Percentiles rank a stretch among this genome's conserved stretches.
phyloP scores from a whole-genome alignment of 768 basidiomycete genomes.

The Lactarius evosmus region DNA sequence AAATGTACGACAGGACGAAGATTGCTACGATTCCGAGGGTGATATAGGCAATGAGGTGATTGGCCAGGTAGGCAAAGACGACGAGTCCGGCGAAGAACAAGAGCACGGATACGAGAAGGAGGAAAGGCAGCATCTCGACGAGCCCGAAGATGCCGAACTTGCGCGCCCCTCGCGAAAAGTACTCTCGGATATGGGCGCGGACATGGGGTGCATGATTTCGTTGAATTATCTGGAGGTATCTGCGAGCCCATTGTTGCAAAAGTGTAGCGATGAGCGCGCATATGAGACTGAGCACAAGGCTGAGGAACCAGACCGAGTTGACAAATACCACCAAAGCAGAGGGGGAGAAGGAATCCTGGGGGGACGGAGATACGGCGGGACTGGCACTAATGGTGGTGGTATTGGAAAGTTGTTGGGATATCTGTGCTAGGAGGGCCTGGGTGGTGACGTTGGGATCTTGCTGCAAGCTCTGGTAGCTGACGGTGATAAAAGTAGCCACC shows the following conservation, averaged over 20 bases:
- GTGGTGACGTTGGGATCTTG: background rate
- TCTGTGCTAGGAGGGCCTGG: background rate
- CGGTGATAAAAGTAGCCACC: background rate
- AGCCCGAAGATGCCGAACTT: conserved; percentile 40
- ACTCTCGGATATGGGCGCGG: conserved; percentile 9
- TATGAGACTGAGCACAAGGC: conserved; percentile 1
- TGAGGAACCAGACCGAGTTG: conserved; percentile 7
- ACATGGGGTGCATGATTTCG: background rate
- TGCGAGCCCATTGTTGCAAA: conserved; percentile 7
- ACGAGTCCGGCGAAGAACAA: conserved; percentile 8
- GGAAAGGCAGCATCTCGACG: conserved; percentile 36
- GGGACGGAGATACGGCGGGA: background rate
- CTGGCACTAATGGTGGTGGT: background rate
- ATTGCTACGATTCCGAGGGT: background rate
- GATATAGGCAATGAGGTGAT: background rate
- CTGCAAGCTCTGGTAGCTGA: background rate
- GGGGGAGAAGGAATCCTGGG: background rate
- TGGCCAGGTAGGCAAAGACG: conserved; percentile 3
- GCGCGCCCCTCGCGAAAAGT: conserved; percentile 40
- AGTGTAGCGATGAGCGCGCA: conserved; percentile 6
- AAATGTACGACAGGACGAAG: background rate
- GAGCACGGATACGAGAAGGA: background rate
- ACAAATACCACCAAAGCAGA: background rate
- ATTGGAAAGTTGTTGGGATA: background rate
- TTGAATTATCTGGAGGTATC: background rate